A percentile compares a stretch with the other conserved stretches of the same genome.
phyloP scores from a whole-genome alignment of 2,329 filamentous ascomycete species.

The Blumeriella jaapii region DNA sequence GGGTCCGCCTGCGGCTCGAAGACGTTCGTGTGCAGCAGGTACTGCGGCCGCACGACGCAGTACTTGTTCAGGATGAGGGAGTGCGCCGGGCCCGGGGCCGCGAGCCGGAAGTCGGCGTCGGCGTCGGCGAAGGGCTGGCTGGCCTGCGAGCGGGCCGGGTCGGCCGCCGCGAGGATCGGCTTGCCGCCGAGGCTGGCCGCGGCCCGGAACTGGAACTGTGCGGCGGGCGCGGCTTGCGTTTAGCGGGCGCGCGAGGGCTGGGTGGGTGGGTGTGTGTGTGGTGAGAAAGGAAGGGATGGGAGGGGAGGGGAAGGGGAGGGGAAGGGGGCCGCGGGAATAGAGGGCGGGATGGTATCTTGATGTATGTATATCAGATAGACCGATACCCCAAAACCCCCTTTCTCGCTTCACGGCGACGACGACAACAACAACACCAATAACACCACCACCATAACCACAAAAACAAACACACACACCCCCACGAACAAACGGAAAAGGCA shows the following conservation, averaged over 20 bases:
- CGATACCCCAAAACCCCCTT: too few species aligned
- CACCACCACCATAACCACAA: too few species aligned
- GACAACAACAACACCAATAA: too few species aligned
- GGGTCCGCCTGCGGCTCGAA: constrained; percentile 30
- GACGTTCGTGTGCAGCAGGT: constrained; percentile 30
- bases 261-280: too few species aligned
- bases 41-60: constrained; percentile 28
- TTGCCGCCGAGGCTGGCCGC: constrained; percentile 14
- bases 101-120: constrained; percentile 26
- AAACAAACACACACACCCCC: too few species aligned
- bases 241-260: too few species aligned
- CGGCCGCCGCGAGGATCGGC: constrained; percentile 19
- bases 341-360: background rate
- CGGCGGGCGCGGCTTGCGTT: too few species aligned
- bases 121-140: constrained; percentile 23
- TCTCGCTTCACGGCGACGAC: too few species aligned
- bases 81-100: constrained; percentile 22
- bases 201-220: constrained; percentile 24
- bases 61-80: constrained; percentile 30
- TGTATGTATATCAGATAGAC: too few species aligned
- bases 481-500: background rate
- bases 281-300: too few species aligned
- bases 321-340: too few species aligned
- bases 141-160: constrained; percentile 18
- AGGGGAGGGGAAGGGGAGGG: too few species aligned